A percentile compares a stretch with the other conserved stretches of the same genome.
Conservation (phyloP, 129 eudicot genomes). For the Daucus carota region DH1_v3.0 NC_030385.2:34902001-34902500, state of each 20-base stretch:
- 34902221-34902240: constrained; percentile 93
- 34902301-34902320: not conserved
- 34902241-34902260: not conserved
- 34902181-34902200: constrained; percentile 77
- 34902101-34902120: not conserved
- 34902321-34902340: not conserved
- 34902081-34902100: not conserved
- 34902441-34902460: constrained; percentile 98
- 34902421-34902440: constrained; percentile 97
- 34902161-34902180: constrained; percentile 72
- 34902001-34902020: not conserved
- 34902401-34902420: constrained; percentile 95
- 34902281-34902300: not conserved
- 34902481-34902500: not conserved
- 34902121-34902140: constrained; percentile 89
- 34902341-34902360: not conserved
- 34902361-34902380: too few species aligned
- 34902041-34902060: not conserved
- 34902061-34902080: not conserved
- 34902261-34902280: not conserved
- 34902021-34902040: not conserved
- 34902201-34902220: constrained; percentile 90
- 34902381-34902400: constrained; percentile 32
- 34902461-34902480: constrained; percentile 81
- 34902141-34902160: constrained; percentile 98